Conservation (phyloP, 345 rosid genomes). For the Pistacia integerrima region DNA sequence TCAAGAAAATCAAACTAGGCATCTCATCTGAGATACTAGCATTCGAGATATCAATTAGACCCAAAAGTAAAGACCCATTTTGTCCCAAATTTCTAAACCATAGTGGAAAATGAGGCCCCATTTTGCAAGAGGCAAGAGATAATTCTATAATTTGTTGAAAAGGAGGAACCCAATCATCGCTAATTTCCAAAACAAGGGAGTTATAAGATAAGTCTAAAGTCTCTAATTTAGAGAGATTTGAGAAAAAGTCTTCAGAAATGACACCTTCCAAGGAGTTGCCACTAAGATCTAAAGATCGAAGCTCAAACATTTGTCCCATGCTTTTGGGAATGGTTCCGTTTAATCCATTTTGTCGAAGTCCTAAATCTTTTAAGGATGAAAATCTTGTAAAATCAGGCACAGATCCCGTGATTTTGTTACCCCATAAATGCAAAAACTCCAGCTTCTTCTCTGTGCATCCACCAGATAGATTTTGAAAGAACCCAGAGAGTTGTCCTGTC, state of each 20-base stretch:
- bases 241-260: conserved; percentile 20
- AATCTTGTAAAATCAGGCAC: conserved; percentile 3
- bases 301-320: conserved; percentile 11
- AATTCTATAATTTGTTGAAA: no score
- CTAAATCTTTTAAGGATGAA: conserved; percentile 4
- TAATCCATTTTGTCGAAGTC: not conserved
- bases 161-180: conserved; percentile 32
- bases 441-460: no score
- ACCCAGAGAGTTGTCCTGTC: no score
- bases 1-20: no score
- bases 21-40: no score
- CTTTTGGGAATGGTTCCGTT: conserved; percentile 5
- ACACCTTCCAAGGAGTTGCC: conserved; percentile 30
- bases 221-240: conserved; percentile 30
- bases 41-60: no score
- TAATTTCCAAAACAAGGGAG: conserved; percentile 19
- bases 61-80: no score
- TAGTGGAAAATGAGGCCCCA: conserved; percentile 17
- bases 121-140: conserved; percentile 20
- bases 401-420: no score
- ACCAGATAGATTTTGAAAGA: no score
- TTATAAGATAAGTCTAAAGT: conserved; percentile 14
- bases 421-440: no score
- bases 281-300: not conserved
- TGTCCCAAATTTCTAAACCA: no score